Evolutionary conservation across 768 basidiomycete species (phyloP).

Genomic region (Xerocomus spinulosus): DNA sequence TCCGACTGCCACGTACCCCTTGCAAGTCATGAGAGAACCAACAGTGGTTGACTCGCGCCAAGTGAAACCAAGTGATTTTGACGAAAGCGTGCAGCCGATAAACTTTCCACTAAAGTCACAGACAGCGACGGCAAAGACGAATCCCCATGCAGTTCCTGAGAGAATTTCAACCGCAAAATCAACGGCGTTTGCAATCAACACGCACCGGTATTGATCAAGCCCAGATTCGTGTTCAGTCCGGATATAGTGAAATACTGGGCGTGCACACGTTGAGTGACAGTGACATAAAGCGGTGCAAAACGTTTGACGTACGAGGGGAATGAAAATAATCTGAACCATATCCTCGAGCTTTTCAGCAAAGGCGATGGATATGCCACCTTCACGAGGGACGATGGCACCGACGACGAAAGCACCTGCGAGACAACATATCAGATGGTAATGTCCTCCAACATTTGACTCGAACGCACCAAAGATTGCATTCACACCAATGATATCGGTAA

Average conservation of each 20-base stretch:
- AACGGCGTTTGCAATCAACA: background rate
- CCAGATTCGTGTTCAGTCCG: slow-evolving; percentile 88
- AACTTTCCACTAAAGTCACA: slow-evolving; percentile 90
- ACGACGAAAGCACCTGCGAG: slow-evolving; percentile 71
- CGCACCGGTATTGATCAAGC: slow-evolving; percentile 71
- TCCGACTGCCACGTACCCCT: slow-evolving; percentile 58
- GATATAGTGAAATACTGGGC: slow-evolving; percentile 89
- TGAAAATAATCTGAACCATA: slow-evolving; percentile 84
- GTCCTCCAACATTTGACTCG: background rate
- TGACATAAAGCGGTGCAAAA: background rate
- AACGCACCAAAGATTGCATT: slow-evolving; percentile 81
- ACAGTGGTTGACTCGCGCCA: slow-evolving; percentile 82
- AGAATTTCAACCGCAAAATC: background rate
- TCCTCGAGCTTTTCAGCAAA: slow-evolving; percentile 94
- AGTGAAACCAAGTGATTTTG: slow-evolving; percentile 63
- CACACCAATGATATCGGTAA: slow-evolving; percentile 93
- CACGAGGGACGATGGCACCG: slow-evolving; percentile 80
- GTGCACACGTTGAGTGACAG: slow-evolving; percentile 2
- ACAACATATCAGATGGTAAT: background rate
- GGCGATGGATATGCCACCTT: slow-evolving; percentile 78
- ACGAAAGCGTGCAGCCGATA: slow-evolving; percentile 70
- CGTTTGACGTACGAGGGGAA: slow-evolving; percentile 65
- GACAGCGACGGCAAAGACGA: slow-evolving; percentile 68
- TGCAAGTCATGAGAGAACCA: slow-evolving; percentile 92
- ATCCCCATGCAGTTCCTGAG: slow-evolving; percentile 80